Percentiles rank a stretch among this genome's conserved stretches.
These are phyloP conservation scores for Ustilago sp. DNA, from an alignment of 1,284 basidiomycete genomes.

Conservation along the genomic window DNA sequence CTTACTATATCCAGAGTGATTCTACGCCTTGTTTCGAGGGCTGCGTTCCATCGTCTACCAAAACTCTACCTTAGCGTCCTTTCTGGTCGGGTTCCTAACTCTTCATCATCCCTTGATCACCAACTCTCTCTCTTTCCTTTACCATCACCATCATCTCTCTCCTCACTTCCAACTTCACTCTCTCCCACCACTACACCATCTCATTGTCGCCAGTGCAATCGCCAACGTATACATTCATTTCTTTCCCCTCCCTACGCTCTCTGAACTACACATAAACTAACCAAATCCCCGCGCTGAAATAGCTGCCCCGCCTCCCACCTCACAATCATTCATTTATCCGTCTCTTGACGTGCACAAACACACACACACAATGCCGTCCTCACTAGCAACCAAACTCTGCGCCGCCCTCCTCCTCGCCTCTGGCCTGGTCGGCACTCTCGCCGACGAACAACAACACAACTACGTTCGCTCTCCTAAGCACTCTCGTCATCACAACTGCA, in stretches of 20 bases:
- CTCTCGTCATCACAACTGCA: slow-evolving; percentile 18
- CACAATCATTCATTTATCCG: neutral
- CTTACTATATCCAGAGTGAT: neutral
- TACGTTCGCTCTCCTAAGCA: slow-evolving; percentile 37
- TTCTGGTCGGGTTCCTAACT: slow-evolving; percentile 4
- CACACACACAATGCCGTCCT: slow-evolving; percentile 21
- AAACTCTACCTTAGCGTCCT: neutral
- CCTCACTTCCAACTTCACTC: neutral
- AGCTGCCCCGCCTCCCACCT: slow-evolving; percentile 10
- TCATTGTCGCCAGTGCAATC: neutral
- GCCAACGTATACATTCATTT: neutral
- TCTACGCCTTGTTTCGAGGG: slow-evolving; percentile 6
- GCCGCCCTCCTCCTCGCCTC: slow-evolving; percentile 27
- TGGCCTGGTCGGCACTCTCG: neutral
- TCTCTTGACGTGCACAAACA: neutral
- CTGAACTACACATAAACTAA: slow-evolving; percentile 10
- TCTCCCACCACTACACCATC: slow-evolving; percentile 3
- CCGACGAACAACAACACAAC: slow-evolving; percentile 20
- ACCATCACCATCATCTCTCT: slow-evolving; percentile 5
- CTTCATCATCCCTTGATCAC: neutral
- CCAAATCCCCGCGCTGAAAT: slow-evolving; percentile 21
- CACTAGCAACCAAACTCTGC: slow-evolving; percentile 21
- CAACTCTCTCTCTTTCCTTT: slow-evolving; percentile 1
- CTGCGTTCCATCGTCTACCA: slow-evolving; percentile 2
- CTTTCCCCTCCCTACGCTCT: neutral